phyloP scores from a whole-genome alignment of 306 rosid species.

The Trifolium dubium region DNA sequence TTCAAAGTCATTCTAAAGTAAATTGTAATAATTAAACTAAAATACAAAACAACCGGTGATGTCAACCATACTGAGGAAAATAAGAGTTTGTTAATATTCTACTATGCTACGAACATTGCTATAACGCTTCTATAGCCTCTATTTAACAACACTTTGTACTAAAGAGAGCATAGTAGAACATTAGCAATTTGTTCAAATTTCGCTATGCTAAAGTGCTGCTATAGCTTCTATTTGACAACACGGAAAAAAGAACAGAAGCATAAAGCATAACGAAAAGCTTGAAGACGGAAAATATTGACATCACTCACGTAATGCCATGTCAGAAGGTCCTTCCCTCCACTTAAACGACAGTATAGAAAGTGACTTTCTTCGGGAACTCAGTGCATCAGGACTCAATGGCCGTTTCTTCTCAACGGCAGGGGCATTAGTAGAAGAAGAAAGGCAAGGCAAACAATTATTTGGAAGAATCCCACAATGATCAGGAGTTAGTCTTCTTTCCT shows the following conservation, averaged over 20 bases:
- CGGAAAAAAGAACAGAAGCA: not conserved
- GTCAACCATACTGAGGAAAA: too few species aligned
- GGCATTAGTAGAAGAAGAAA: constrained; percentile 58
- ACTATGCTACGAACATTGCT: too few species aligned
- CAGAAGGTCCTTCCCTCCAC: constrained; percentile 72
- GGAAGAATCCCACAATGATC: constrained; percentile 69
- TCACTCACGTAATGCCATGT: constrained; percentile 64
- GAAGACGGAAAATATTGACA: not conserved
- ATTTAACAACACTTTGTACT: too few species aligned
- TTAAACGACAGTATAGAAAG: constrained; percentile 81
- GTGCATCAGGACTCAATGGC: constrained; percentile 57
- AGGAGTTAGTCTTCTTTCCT: constrained; percentile 39
- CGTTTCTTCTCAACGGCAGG: constrained; percentile 57
- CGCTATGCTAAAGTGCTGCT: too few species aligned
- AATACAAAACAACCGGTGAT: too few species aligned
- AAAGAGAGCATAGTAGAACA: too few species aligned
- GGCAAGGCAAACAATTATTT: constrained; percentile 71
- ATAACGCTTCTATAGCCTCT: too few species aligned
- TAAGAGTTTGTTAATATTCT: too few species aligned
- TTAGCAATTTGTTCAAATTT: too few species aligned
- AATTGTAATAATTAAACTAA: not conserved
- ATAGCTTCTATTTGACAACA: too few species aligned
- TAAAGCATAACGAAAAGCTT: constrained; percentile 5
- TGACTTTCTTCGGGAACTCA: constrained; percentile 56
- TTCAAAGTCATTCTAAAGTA: constrained; percentile 23